Conservation (phyloP, 768 basidiomycete genomes). For the Suillus paluster region DNA sequence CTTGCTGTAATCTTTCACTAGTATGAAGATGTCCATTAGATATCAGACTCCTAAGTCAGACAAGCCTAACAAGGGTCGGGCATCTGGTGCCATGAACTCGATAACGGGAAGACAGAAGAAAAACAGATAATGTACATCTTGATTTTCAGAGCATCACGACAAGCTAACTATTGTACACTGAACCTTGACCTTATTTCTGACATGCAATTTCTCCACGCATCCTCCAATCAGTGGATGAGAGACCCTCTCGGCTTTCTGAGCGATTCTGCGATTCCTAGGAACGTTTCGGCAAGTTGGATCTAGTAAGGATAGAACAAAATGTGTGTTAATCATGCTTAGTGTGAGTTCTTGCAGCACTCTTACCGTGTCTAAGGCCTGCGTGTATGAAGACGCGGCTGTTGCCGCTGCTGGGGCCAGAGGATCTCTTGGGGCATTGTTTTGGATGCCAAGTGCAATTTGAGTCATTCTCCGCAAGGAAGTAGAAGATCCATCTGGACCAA, state of each 20-base stretch:
- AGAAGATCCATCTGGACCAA: constrained; percentile 41
- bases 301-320: constrained; percentile 23
- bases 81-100: too few species aligned
- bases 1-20: neutral
- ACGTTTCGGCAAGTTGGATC: constrained; percentile 60
- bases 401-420: constrained; percentile 37
- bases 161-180: too few species aligned
- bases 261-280: constrained; percentile 61
- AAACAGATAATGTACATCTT: too few species aligned
- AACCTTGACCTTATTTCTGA: too few species aligned
- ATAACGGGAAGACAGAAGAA: too few species aligned
- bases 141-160: too few species aligned
- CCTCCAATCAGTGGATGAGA: constrained; percentile 37
- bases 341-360: constrained; percentile 13
- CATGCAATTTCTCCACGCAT: too few species aligned
- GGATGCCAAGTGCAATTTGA: constrained; percentile 51
- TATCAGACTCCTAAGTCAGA: too few species aligned
- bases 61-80: too few species aligned
- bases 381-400: constrained; percentile 49
- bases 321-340: neutral
- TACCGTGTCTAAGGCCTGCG: constrained; percentile 56
- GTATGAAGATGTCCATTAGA: too few species aligned
- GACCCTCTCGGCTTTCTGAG: constrained; percentile 59
- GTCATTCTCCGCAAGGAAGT: constrained; percentile 51
- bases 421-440: constrained; percentile 48